These are phyloP conservation scores for Corymbia maculata DNA, from an alignment of 345 rosid genomes.

Conservation along the genomic window DNA sequence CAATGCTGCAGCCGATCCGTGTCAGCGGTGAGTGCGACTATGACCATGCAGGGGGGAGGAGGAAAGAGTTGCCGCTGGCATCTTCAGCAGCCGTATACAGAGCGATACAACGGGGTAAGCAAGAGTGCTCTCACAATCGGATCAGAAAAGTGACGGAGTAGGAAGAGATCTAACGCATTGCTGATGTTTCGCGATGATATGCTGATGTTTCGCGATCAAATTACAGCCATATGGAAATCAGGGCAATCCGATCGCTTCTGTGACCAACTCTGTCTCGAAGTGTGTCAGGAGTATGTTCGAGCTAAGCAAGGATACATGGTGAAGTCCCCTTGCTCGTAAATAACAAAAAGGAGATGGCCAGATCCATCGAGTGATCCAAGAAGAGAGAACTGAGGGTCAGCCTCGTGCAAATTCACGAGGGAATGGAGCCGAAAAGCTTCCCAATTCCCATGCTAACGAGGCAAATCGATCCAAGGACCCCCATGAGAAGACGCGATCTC, in stretches of 20 bases:
- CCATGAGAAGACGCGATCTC: conserved; percentile 60
- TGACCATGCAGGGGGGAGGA: conserved; percentile 36
- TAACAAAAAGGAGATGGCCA: not conserved
- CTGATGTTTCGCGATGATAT: not conserved
- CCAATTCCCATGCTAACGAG: conserved; percentile 16
- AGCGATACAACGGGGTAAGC: not conserved
- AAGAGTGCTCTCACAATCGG: not conserved
- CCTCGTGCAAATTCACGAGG: not conserved
- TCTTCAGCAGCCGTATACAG: conserved; percentile 5
- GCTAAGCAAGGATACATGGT: not conserved
- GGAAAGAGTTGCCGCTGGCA: conserved; percentile 33
- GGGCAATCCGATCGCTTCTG: not conserved
- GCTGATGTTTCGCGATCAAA: not conserved
- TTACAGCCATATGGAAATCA: not conserved
- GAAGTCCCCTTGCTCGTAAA: not conserved
- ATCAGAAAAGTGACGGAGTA: not conserved
- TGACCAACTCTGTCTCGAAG: not conserved
- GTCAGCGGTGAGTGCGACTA: conserved; percentile 16
- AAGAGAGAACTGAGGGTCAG: not conserved
- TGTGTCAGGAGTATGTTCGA: not conserved
- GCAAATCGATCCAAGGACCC: conserved; percentile 42
- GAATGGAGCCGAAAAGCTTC: conserved; percentile 16
- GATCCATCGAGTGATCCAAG: not conserved
- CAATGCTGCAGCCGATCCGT: conserved; percentile 7
- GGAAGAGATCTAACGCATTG: not conserved